A percentile compares a stretch with the other conserved stretches of the same genome.
These are phyloP conservation scores for Akanthomyces uredinophilus DNA, from an alignment of 2,329 filamentous ascomycete genomes.

Conservation along the genomic window DNA sequence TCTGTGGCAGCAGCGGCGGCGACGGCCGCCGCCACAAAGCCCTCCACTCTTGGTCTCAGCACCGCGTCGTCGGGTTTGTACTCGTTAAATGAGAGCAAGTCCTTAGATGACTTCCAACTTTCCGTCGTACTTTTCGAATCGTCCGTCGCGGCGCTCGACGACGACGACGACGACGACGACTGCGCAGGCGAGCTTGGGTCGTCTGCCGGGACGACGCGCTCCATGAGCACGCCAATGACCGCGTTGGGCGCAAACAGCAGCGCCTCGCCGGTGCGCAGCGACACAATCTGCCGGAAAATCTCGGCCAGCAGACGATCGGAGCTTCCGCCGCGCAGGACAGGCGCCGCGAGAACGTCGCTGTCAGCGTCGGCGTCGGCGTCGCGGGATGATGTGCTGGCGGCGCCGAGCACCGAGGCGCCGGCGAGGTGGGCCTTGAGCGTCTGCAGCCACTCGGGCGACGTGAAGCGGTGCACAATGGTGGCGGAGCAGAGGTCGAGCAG, in stretches of 20 bases:
- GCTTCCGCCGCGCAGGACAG: background rate
- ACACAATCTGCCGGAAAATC: constrained; percentile 39
- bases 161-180: background rate
- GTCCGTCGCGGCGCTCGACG: background rate
- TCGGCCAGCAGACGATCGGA: constrained; percentile 17
- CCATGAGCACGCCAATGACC: constrained; percentile 27
- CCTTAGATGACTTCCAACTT: background rate
- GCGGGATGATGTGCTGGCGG: background rate
- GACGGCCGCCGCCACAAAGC: too few relatives aligned
- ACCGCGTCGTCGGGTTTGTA: background rate
- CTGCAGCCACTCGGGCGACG: constrained; percentile 54
- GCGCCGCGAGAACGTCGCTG: background rate
- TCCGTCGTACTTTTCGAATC: background rate
- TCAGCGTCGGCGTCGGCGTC: background rate
- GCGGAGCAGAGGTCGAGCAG: constrained; percentile 64
- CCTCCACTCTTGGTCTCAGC: background rate
- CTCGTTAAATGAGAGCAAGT: background rate
- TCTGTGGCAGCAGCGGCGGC: background rate
- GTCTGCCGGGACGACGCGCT: background rate
- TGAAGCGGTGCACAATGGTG: constrained; percentile 65
- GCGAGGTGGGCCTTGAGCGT: constrained; percentile 39
- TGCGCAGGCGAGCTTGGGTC: background rate
- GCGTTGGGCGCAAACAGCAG: constrained; percentile 43
- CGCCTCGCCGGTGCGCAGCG: constrained; percentile 39
- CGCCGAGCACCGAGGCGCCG: constrained; percentile 12